Evolutionary conservation across 2,329 filamentous ascomycete species (phyloP), one percentile per base, ranked within the genome.

Genomic region (Nigrospora oryzae): DNA sequence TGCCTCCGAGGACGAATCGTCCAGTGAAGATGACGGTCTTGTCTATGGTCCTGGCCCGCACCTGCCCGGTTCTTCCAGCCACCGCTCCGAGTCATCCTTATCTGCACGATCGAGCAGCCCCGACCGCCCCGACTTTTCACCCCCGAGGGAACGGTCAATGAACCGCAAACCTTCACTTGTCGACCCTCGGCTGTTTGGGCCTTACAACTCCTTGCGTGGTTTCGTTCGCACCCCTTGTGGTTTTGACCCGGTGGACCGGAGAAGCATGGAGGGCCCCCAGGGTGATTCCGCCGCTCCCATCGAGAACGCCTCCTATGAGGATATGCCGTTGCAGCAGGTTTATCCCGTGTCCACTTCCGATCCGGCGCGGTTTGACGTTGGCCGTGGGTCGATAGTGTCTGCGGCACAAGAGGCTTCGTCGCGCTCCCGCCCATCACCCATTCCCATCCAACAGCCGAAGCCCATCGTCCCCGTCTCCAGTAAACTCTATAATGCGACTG

Each of bases 361-460:
- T 51, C 79, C 81, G 7, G 70, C 65, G 16, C 71, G 66, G 23
- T 83, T 83, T 52, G 82, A 87, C 51, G 76, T 72, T 40, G 66
- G 63, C 23, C 69, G 71, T 31, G 69, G 66, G 17, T 77, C 79
- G 34, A 57, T 70, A n/a, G 60, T 70, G 13, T 69, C 70, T 14
- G 61, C 46, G 62, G 63, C 60, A 34, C 61, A 65, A 44, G 64
- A 69, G 37, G 56, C 68, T 8, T 59, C 69, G 3, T 61, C 65
- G 17, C 65, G 62, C 15, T 59, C 63, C 14, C 72, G 77, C 36
- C 77, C 82, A 5, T 78, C 69, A 6, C 71, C 79, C 0, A 74
- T 89, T 31, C 81, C 83, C 11, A 71, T 96, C n/a, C 85, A 93
- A 60, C 88, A 95, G 55, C 90, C 90, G 3, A 84, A 89, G 53